Evolutionary conservation across 495 filamentous ascomycete species (phyloP).

Genomic region (Lepraria neglecta): DNA sequence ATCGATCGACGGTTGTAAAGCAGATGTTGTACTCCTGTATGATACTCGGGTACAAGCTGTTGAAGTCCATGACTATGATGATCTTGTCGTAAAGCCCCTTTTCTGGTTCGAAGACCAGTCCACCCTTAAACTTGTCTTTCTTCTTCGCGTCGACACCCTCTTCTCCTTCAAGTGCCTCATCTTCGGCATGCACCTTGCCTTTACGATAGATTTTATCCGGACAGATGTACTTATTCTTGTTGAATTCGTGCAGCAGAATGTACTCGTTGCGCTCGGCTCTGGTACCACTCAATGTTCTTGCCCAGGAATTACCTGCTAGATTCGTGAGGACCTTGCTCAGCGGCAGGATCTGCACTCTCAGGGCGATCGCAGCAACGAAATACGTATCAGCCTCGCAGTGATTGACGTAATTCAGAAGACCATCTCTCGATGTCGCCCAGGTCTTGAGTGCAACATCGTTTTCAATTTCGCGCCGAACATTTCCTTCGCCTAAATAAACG

Average conservation of each 20-base stretch:
- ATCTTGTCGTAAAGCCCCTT: constrained; percentile 96
- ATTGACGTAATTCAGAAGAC: constrained; percentile 84
- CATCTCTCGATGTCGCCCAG: constrained; percentile 76
- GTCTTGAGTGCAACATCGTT: constrained; percentile 80
- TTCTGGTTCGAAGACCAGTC: constrained; percentile 95
- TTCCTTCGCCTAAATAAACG: constrained; percentile 68
- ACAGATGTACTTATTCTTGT: constrained; percentile 93
- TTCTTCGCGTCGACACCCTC: constrained; percentile 72
- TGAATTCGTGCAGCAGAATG: constrained; percentile 95
- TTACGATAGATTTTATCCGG: constrained; percentile 81
- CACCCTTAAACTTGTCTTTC: constrained; percentile 98
- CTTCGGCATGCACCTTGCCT: constrained; percentile 59
- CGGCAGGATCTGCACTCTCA: constrained; percentile 85
- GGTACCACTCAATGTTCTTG: constrained; percentile 87
- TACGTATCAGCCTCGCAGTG: constrained; percentile 94
- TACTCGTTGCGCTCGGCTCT: constrained; percentile 98
- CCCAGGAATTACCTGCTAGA: constrained; percentile 97
- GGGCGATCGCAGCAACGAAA: constrained; percentile 82
- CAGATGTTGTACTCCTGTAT: constrained; percentile 99
- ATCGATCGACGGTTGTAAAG: constrained; percentile 89
- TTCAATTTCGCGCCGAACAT: constrained; percentile 72
- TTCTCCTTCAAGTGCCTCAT: constrained; percentile 66
- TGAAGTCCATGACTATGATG: constrained; percentile 98
- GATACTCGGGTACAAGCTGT: constrained; percentile 96
- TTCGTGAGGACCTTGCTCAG: constrained; percentile 94